Conservation (phyloP, 2,329 filamentous ascomycete genomes). For the Aspergillus chevalieri region DNA sequence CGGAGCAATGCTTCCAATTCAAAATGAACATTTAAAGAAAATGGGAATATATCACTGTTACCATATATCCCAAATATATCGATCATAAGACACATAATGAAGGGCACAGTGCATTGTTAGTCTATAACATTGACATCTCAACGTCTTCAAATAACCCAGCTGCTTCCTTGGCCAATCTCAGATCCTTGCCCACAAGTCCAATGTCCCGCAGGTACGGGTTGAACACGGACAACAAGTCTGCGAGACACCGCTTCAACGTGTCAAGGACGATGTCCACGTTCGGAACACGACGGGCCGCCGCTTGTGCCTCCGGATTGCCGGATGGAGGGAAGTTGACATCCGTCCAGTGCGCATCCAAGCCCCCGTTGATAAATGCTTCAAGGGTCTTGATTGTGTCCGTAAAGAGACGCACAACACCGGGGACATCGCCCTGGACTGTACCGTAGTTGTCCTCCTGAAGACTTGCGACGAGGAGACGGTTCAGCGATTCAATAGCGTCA, state of each 20-base stretch:
- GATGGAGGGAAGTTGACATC: conserved; percentile 55
- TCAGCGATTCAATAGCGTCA: conserved; percentile 65
- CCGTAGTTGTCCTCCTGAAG: conserved; percentile 77
- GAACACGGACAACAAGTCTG: conserved; percentile 63
- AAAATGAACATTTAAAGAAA: background rate
- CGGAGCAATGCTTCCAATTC: conserved; percentile 1
- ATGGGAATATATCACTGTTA: background rate
- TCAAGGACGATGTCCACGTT: conserved; percentile 68
- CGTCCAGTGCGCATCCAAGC: conserved; percentile 65
- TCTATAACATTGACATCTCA: conserved; percentile 16
- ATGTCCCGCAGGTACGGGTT: conserved; percentile 67
- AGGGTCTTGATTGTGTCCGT: conserved; percentile 63
- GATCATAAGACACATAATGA: conserved; percentile 2
- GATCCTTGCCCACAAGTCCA: conserved; percentile 62
- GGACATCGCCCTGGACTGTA: conserved; percentile 76
- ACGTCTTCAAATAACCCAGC: conserved; percentile 24
- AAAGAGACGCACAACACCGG: conserved; percentile 65
- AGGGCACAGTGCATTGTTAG: conserved; percentile 3
- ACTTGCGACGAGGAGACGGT: conserved; percentile 64
- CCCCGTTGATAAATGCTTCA: conserved; percentile 56
- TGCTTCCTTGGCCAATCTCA: conserved; percentile 67
- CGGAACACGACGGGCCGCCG: conserved; percentile 36
- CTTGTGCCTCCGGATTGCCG: conserved; percentile 23
- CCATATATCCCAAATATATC: background rate
- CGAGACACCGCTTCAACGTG: conserved; percentile 60